Evolutionary conservation across 2,329 filamentous ascomycete species (phyloP), one percentile per base, ranked within the genome.

Genomic region (Waltergamsia citrina): DNA sequence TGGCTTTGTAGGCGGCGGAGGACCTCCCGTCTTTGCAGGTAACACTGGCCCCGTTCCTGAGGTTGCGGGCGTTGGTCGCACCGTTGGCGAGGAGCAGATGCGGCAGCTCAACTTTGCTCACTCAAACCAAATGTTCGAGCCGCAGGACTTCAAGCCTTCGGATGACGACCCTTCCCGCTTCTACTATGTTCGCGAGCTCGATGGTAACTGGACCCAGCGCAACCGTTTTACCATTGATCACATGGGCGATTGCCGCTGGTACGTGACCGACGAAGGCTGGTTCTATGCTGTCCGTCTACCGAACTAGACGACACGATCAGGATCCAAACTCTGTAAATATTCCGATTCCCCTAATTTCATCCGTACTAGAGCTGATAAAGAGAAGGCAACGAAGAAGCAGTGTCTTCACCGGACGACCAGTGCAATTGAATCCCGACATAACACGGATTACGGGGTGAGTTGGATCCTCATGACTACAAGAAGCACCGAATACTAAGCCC

Each of bases 121-220:
- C 39, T 51, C 57, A 41, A 69, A 68, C 50, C 60, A 62, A 43
- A 56, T 69, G 43, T 64, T 68, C 42, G 66, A 74, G 51, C 65
- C 70, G 12, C 74, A 79, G 59, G 73, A 78, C 44, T 74, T 78
- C 49, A 73, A 76, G 53, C 76, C 76, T 3, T 63, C 65, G 15
- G 74, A 79, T 46, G 67, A 74, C 42, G 68, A 78, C 52, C 67
- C 69, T 25, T 63, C 62, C 29, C 71, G 74, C 41, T 69, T 73
- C 58, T 81, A 79, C 57, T 73, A 67, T 58, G 65, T 70, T 45
- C 69, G 72, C 37, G 74, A 80, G 56, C 54, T 71, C 43, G 73
- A 80, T 52, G 68, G 71, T 32, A 65, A 68, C 38, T 79, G 69
- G 68, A 69, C 67, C 23, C 63, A 75, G 52, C 67, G 71, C 50